These are phyloP conservation scores for Monosporascus sp. DNA, from an alignment of 2,329 filamentous ascomycete genomes.

Conservation along the genomic window DNA sequence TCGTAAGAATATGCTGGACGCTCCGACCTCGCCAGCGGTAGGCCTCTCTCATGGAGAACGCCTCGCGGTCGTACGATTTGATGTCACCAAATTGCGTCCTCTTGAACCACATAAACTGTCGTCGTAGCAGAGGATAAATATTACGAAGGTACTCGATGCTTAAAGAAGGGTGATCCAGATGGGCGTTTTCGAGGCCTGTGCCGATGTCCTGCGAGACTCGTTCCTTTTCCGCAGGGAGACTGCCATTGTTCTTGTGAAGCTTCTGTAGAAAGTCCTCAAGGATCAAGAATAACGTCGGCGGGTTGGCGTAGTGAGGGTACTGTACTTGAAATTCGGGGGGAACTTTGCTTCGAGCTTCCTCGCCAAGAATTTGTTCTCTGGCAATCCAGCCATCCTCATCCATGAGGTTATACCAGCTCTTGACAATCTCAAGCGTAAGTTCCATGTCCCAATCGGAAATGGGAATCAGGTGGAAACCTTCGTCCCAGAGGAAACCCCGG, in stretches of 20 bases:
- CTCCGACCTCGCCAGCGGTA: slow-evolving; percentile 95
- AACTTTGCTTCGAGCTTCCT: slow-evolving; percentile 91
- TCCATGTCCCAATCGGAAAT: slow-evolving; percentile 94
- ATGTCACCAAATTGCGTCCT: slow-evolving; percentile 87
- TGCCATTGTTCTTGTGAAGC: slow-evolving; percentile 54
- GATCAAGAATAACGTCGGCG: slow-evolving; percentile 88
- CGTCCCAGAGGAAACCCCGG: slow-evolving; percentile 94
- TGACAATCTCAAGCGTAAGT: slow-evolving; percentile 78
- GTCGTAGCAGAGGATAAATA: slow-evolving; percentile 66
- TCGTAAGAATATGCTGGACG: slow-evolving; percentile 81
- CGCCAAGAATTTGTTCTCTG: slow-evolving; percentile 88
- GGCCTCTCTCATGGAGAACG: slow-evolving; percentile 83
- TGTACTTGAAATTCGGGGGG: slow-evolving; percentile 89
- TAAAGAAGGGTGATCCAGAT: slow-evolving; percentile 52
- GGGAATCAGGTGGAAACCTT: slow-evolving; percentile 90
- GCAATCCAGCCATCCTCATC: slow-evolving; percentile 97
- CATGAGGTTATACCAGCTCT: slow-evolving; percentile 94
- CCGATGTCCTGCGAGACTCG: slow-evolving; percentile 34
- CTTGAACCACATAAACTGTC: slow-evolving; percentile 93
- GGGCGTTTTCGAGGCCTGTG: slow-evolving; percentile 52
- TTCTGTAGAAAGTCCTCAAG: slow-evolving; percentile 81
- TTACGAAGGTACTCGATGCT: slow-evolving; percentile 23
- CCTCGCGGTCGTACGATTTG: slow-evolving; percentile 83
- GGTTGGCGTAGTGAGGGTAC: slow-evolving; percentile 96
- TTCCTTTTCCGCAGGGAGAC: slow-evolving; percentile 37